Evolutionary conservation across 805 yeast genomes (phyloP).

Genomic region (Pichia californica): DNA sequence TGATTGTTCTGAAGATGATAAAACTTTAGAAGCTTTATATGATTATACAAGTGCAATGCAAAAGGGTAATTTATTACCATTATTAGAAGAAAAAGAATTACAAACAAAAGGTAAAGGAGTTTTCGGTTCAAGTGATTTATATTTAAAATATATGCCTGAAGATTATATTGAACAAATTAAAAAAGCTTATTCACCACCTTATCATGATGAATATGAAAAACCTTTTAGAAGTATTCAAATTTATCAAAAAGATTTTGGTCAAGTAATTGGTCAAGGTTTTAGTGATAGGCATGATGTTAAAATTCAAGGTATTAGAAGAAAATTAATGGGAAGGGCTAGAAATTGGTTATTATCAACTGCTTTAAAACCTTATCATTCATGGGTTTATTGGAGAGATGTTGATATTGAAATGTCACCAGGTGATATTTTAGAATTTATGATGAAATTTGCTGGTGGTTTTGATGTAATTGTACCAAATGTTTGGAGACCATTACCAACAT

Average conservation of each 20-base stretch:
- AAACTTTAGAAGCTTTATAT: constrained; percentile 57
- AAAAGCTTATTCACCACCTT: constrained; percentile 59
- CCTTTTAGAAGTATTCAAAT: constrained; percentile 79
- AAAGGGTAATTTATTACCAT: constrained; percentile 53
- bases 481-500: constrained; percentile 95
- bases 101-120: constrained; percentile 30
- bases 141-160: constrained; percentile 61
- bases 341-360: constrained; percentile 76
- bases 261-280: constrained; percentile 78
- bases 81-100: constrained; percentile 39
- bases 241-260: constrained; percentile 78
- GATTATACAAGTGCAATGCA: constrained; percentile 64
- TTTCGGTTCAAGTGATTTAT: constrained; percentile 55
- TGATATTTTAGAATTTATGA: constrained; percentile 63
- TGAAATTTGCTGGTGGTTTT: constrained; percentile 49
- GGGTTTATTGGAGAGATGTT: constrained; percentile 91
- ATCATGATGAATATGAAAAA: constrained; percentile 51
- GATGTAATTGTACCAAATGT: constrained; percentile 84
- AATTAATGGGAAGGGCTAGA: constrained; percentile 81
- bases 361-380: constrained; percentile 74
- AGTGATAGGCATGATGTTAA: constrained; percentile 79
- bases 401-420: constrained; percentile 83
- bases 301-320: constrained; percentile 78
- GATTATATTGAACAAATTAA: constrained; percentile 51
- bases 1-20: constrained; percentile 66